Evolutionary conservation across 2,329 filamentous ascomycete species (phyloP).

Genomic region (Cladosporium colombiae): DNA sequence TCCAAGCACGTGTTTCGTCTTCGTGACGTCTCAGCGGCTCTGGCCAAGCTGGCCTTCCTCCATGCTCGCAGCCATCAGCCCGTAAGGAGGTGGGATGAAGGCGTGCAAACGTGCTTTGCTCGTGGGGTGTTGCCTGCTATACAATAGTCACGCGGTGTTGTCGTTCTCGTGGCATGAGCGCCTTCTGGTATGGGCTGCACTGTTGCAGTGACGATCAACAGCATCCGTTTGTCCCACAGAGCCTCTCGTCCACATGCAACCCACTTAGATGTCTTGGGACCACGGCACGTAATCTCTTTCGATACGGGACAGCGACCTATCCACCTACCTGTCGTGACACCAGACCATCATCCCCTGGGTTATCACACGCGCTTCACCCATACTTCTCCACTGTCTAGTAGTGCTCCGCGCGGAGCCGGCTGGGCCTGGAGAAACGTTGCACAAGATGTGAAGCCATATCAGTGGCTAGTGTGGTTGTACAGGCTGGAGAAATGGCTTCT

Average conservation of each 20-base stretch:
- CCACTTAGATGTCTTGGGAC: conserved; percentile 5
- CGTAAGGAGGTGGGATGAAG: conserved; percentile 3
- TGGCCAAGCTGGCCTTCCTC: not conserved
- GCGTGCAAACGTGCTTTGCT: not conserved
- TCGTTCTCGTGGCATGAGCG: not conserved
- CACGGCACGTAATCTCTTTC: conserved; percentile 5
- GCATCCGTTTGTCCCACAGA: not conserved
- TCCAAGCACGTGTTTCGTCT: conserved; percentile 18
- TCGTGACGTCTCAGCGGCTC: conserved; percentile 10
- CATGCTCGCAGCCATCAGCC: not conserved
- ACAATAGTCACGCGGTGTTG: not conserved
- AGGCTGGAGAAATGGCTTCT: not conserved
- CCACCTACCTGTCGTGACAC: not conserved
- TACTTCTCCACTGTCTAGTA: conserved; percentile 16
- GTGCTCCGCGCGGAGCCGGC: conserved; percentile 19
- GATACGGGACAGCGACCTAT: not conserved
- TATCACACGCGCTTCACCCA: conserved; percentile 16
- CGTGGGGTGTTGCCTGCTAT: not conserved
- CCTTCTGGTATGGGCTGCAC: not conserved
- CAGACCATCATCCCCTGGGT: not conserved
- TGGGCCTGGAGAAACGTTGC: conserved; percentile 18
- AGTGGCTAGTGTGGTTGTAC: not conserved
- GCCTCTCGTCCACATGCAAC: not conserved
- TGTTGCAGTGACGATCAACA: not conserved
- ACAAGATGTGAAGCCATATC: not conserved